phyloP scores from a whole-genome alignment of 2,329 filamentous ascomycete genomes.

The Cordyceps tenuipes region DNA sequence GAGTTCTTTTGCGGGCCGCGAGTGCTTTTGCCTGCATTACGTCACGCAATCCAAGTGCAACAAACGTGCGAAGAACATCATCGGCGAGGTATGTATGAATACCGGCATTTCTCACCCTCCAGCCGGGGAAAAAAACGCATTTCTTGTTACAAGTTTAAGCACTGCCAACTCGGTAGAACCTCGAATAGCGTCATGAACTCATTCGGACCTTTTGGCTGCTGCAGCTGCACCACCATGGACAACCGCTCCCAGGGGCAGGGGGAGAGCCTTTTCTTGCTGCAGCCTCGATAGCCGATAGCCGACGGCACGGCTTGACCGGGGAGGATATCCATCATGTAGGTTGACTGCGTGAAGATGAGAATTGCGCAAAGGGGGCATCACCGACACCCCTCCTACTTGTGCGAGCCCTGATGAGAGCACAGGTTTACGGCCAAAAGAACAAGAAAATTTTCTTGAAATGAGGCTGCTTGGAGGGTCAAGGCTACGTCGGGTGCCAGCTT shows the following conservation, averaged over 20 bases:
- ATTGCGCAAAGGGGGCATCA: neutral
- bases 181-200: neutral
- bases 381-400: neutral
- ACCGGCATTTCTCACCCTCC: neutral
- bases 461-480: neutral
- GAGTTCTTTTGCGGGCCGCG: constrained; percentile 2
- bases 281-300: neutral
- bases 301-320: neutral
- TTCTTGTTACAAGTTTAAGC: neutral
- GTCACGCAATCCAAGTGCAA: neutral
- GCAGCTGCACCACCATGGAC: neutral
- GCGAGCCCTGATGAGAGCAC: neutral
- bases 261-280: neutral
- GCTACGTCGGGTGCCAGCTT: neutral
- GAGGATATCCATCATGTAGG: neutral
- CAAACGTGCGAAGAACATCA: neutral
- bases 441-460: neutral
- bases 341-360: neutral
- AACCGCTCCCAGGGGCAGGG: neutral
- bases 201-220: neutral
- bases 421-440: neutral
- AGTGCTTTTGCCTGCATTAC: constrained; percentile 1
- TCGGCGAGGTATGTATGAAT: neutral
- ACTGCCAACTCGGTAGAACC: neutral
- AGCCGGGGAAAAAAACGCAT: neutral